These are phyloP conservation scores for Camellia granthamiana DNA, from an alignment of 148 eudicot species.

Conservation along the genomic window DNA sequence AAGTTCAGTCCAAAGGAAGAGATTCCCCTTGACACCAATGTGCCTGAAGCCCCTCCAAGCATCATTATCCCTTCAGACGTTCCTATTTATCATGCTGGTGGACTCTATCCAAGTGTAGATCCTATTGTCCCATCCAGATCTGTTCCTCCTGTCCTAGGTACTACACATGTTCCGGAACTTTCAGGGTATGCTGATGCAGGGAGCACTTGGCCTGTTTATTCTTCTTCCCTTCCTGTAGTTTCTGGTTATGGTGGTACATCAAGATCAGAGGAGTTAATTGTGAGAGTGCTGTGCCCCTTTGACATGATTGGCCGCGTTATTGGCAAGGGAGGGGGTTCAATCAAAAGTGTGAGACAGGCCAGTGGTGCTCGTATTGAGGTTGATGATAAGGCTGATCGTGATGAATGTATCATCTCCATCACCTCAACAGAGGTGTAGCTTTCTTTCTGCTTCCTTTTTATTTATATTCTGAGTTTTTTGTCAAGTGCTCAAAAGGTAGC, in stretches of 20 bases:
- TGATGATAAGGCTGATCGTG: too few relatives aligned
- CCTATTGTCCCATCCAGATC: slow-evolving; percentile 52
- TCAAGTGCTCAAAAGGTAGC: too few relatives aligned
- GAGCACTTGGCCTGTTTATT: slow-evolving; percentile 64
- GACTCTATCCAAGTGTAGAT: slow-evolving; percentile 65
- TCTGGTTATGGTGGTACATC: slow-evolving; percentile 65
- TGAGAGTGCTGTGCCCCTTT: slow-evolving; percentile 76
- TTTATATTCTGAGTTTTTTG: too few relatives aligned
- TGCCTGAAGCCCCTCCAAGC: slow-evolving; percentile 71
- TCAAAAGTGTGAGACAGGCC: too few relatives aligned
- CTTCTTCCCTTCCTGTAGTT: slow-evolving; percentile 55
- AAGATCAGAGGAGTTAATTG: slow-evolving; percentile 63
- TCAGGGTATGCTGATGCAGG: slow-evolving; percentile 58
- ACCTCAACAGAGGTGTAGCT: too few relatives aligned
- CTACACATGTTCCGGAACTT: slow-evolving; percentile 51
- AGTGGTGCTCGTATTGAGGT: too few relatives aligned
- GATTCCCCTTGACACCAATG: slow-evolving; percentile 65
- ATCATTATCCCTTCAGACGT: slow-evolving; percentile 85
- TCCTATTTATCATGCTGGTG: slow-evolving; percentile 66
- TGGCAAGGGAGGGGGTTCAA: too few relatives aligned
- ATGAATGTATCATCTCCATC: too few relatives aligned
- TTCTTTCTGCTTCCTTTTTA: too few relatives aligned
- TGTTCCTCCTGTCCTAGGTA: slow-evolving; percentile 51
- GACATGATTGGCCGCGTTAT: too few relatives aligned
- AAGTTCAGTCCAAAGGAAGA: slow-evolving; percentile 81